Evolutionary conservation across 1,284 basidiomycete genomes (phyloP).

Genomic region (Xerocomus cyaneibrunnescens): DNA sequence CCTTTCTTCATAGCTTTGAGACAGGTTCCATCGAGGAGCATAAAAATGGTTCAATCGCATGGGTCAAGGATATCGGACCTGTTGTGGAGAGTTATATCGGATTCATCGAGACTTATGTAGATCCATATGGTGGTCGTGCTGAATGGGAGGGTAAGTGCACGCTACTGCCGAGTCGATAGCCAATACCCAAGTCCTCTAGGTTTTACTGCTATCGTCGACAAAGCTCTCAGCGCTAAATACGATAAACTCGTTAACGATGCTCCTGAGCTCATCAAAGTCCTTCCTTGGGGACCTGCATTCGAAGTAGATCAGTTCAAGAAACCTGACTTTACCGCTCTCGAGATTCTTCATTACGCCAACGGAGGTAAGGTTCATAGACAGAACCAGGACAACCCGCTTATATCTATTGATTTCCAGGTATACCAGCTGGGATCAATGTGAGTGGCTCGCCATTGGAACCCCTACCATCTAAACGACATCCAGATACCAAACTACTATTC

Average conservation of each 20-base stretch:
- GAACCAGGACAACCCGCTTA: not conserved
- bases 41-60: constrained; percentile 70
- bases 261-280: constrained; percentile 70
- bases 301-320: constrained; percentile 83
- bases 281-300: constrained; percentile 82
- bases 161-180: not conserved
- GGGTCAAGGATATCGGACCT: constrained; percentile 85
- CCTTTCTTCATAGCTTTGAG: constrained; percentile 51
- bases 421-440: constrained; percentile 83
- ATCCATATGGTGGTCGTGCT: constrained; percentile 79
- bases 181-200: constrained; percentile 41
- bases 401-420: constrained; percentile 44
- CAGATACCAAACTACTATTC: constrained; percentile 83
- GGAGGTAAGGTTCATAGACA: constrained; percentile 49
- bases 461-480: not conserved
- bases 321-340: constrained; percentile 83
- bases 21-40: constrained; percentile 78
- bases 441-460: constrained; percentile 18
- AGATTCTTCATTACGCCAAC: constrained; percentile 78
- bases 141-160: constrained; percentile 74
- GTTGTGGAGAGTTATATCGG: constrained; percentile 88
- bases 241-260: constrained; percentile 72
- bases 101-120: constrained; percentile 78
- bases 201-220: constrained; percentile 86
- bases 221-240: constrained; percentile 77